Percentiles rank a stretch among this genome's conserved stretches.
These are phyloP conservation scores for Starmera dryadoides DNA, from an alignment of 805 yeast genomes.

Conservation along the genomic window DNA sequence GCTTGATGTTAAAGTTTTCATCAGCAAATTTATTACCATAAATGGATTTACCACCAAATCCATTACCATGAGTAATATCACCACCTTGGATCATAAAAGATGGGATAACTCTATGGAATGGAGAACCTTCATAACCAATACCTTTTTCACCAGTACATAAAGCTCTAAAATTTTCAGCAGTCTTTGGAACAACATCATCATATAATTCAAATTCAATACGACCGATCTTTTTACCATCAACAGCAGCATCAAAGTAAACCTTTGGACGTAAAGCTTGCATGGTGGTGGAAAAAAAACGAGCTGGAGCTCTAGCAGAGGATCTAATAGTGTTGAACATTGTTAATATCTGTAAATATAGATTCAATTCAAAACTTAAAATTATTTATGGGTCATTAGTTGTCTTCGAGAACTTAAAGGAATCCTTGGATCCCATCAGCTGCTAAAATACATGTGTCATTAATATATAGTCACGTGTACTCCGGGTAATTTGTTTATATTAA, in stretches of 20 bases:
- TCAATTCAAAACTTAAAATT: too few relatives aligned
- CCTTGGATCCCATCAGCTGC: too few relatives aligned
- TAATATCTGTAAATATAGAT: too few relatives aligned
- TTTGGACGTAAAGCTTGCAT: too few relatives aligned
- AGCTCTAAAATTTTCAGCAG: slow-evolving; percentile 94
- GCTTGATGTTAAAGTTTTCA: slow-evolving; percentile 69
- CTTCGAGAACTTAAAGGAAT: too few relatives aligned
- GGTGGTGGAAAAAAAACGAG: too few relatives aligned
- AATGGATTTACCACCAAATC: slow-evolving; percentile 94
- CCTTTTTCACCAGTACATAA: slow-evolving; percentile 95
- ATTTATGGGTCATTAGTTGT: too few relatives aligned
- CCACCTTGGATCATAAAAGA: slow-evolving; percentile 98
- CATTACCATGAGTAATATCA: slow-evolving; percentile 88
- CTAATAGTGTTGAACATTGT: too few relatives aligned
- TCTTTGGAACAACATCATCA: slow-evolving; percentile 90
- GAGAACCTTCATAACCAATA: slow-evolving; percentile 80
- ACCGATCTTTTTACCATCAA: slow-evolving; percentile 56
- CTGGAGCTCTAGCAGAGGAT: too few relatives aligned
- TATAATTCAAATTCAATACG: slow-evolving; percentile 82
- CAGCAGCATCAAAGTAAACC: slow-evolving; percentile 78
- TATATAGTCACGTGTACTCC: too few relatives aligned
- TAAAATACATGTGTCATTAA: too few relatives aligned
- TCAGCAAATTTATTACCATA: slow-evolving; percentile 74
- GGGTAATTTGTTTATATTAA: too few relatives aligned
- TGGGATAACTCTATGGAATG: slow-evolving; percentile 97